Evolutionary conservation across 768 basidiomycete genomes (phyloP), one percentile per base, ranked within the genome.

Genomic region (Naganishia friedmannii): DNA sequence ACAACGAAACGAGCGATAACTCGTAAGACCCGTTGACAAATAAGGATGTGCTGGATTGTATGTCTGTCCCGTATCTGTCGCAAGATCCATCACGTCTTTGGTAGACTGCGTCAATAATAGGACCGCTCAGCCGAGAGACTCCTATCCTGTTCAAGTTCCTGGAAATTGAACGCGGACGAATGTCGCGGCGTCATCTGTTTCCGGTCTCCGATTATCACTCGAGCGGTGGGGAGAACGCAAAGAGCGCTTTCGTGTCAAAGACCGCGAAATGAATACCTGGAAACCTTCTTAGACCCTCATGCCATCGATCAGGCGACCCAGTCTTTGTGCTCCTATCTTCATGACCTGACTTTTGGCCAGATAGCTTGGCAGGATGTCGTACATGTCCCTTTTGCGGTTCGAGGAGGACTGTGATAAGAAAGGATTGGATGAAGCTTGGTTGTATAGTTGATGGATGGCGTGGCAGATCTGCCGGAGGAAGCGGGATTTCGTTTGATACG

Each of bases 361-460:
- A 63, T 10, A n/a, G 28, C 23, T 26, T 42, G 60, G 39, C 15
- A 45, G 60, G 39, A 29, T 8, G 13, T 63, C 39, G 26, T 63
- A 45, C 37, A 45, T 10, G 28, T 45, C 39, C 37, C 39, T 45
- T 42, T 45, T 63, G 60, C 21, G 23, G 23, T 42, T 23, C 23
- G 70, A 70, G 17, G 42, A 19, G 32, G 58, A 26, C 4, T 77
- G 74, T 19, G 74, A 73, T 4, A 74, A 66, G 73, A 80, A 80
- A 9, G 79, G 79, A 58, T 80, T 79, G 34, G 76, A 68, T 0
- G 72, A 56, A 7, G 75, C 69, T 51, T 63, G 70, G 15, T 75
- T 73, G 56, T 79, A 67, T 32, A 80, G 71, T 31, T 79, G 74
- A 71, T 79, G 78, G 7, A 80, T 72, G 42, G 79, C 77, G 26